Evolutionary conservation across 2,329 filamentous ascomycete species (phyloP).

Genomic region (Fusarium sp.): DNA sequence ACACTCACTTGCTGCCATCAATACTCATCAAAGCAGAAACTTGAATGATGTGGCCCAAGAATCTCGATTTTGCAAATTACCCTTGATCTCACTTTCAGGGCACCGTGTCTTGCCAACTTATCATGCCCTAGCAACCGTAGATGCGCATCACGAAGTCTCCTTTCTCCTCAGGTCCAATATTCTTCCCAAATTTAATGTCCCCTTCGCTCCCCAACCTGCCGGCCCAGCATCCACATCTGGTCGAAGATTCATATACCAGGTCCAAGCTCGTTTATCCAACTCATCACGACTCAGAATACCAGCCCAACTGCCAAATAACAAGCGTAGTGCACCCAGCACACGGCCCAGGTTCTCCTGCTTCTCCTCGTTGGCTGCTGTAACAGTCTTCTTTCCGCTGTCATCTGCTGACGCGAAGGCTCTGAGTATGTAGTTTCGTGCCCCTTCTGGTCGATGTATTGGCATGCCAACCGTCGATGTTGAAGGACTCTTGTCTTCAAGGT

Average conservation of each 20-base stretch:
- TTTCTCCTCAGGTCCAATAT: constrained; percentile 68
- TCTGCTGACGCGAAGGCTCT: constrained; percentile 65
- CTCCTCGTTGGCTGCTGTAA: constrained; percentile 63
- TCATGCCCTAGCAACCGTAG: not conserved
- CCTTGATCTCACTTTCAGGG: not conserved
- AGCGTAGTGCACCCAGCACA: constrained; percentile 75
- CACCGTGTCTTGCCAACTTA: not conserved
- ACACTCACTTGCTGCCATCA: not conserved
- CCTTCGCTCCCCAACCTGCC: constrained; percentile 86
- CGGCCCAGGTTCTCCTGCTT: constrained; percentile 76
- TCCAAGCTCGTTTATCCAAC: constrained; percentile 80
- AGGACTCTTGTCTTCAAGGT: constrained; percentile 61
- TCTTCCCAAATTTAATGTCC: constrained; percentile 70
- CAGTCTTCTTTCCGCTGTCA: constrained; percentile 48
- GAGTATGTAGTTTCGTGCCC: constrained; percentile 68
- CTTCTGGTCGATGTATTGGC: constrained; percentile 79
- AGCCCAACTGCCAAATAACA: constrained; percentile 80
- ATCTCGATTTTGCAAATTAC: not conserved
- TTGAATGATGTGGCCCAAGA: not conserved
- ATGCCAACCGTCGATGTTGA: constrained; percentile 60
- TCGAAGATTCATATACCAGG: constrained; percentile 81
- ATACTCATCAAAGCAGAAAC: not conserved
- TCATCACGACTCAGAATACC: constrained; percentile 70
- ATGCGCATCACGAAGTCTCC: constrained; percentile 9
- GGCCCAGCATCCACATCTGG: constrained; percentile 79